Base-by-base conservation (phyloP, 1,284 basidiomycete genomes). In the Singerocomus rubriflavus region DNA sequence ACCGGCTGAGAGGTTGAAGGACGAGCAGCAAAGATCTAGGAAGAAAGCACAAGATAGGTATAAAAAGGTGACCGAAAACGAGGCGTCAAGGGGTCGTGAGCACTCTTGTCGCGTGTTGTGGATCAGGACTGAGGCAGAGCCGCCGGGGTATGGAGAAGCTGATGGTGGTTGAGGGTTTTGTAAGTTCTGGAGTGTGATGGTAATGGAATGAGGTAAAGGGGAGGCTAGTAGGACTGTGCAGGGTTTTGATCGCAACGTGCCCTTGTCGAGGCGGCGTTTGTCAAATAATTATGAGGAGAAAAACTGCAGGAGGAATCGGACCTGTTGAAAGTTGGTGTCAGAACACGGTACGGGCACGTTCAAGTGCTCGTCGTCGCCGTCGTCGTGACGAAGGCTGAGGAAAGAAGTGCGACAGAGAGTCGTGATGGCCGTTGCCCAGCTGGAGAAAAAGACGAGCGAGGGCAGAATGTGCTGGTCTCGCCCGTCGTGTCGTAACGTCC, bases 181-280 rank as follows among this genome's bases (percentile, higher is more conserved):
- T 41, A 52, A 46, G 54, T 63, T 65, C 60, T 65, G 61, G 65
- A 59, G 58, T 68, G 72, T 73, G 71, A 75, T 74, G 72, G 69
- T 69, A 69, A 73, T 73, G 65, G 65, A 73, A 76, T 65, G 76
- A 79, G 78, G 79, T 73, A 76, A 72, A 76, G 74, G 76, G 73
- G 65, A 77, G 76, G 80, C 77, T 73, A 72, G 75, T 72, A 72
- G 73, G 72, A 72, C 69, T 73, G 72, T 77, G 78, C 82, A 69
- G 75, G 56, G 62, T 74, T 76, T 82, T 79, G 76, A 81, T 78
- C 67, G 76, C 82, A 86, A 86, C 84, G 85, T 86, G 84, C 78
- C 81, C 78, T 72, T 67, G 66, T 74, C 66, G 68, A 71, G 75
- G 74, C 75, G 66, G 68, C 68, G 71, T 64, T 68, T 68, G 67